These are phyloP conservation scores for Sclerotinia subarctica DNA, from an alignment of 2,329 filamentous ascomycete species.

Conservation along the genomic window DNA sequence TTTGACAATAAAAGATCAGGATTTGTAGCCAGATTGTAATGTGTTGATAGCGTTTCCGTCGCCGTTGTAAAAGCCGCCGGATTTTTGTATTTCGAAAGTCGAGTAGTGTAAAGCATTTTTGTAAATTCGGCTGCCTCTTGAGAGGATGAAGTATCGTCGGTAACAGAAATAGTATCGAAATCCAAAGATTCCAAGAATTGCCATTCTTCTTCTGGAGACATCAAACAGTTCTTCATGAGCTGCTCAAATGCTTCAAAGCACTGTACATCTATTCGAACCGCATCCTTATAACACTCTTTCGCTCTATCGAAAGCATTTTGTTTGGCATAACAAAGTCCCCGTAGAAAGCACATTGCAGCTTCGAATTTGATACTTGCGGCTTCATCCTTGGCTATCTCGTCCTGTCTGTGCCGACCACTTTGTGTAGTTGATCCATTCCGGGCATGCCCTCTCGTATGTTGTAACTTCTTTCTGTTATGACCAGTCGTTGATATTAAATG, in stretches of 20 bases:
- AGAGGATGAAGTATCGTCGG: slow-evolving; percentile 61
- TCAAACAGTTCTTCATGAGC: slow-evolving; percentile 91
- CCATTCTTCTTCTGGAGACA: slow-evolving; percentile 73
- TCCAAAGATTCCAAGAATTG: slow-evolving; percentile 70
- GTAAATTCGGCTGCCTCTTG: slow-evolving; percentile 93
- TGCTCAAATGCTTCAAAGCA: slow-evolving; percentile 99
- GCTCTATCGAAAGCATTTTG: slow-evolving; percentile 96
- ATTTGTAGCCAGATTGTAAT: slow-evolving; percentile 84
- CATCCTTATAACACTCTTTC: slow-evolving; percentile 98
- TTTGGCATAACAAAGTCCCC: slow-evolving; percentile 92
- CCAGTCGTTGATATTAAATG: slow-evolving; percentile 70
- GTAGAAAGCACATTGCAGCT: slow-evolving; percentile 93
- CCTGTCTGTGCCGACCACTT: slow-evolving; percentile 33
- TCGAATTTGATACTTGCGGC: slow-evolving; percentile 78
- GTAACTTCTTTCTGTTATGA: slow-evolving; percentile 66
- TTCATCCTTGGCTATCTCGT: slow-evolving; percentile 55
- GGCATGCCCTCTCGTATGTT: slow-evolving; percentile 56
- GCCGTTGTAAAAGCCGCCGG: slow-evolving; percentile 78
- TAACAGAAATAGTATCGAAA: slow-evolving; percentile 76
- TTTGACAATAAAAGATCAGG: slow-evolving; percentile 86
- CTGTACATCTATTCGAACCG: slow-evolving; percentile 92
- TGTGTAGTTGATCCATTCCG: slow-evolving; percentile 50
- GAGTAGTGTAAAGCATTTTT: slow-evolving; percentile 92
- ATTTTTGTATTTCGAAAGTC: slow-evolving; percentile 91
- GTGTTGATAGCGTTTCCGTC: slow-evolving; percentile 85